A percentile compares a stretch with the other conserved stretches of the same genome.
phyloP scores from a whole-genome alignment of 768 basidiomycete genomes.

The Tricholoma flavovirens region DNA sequence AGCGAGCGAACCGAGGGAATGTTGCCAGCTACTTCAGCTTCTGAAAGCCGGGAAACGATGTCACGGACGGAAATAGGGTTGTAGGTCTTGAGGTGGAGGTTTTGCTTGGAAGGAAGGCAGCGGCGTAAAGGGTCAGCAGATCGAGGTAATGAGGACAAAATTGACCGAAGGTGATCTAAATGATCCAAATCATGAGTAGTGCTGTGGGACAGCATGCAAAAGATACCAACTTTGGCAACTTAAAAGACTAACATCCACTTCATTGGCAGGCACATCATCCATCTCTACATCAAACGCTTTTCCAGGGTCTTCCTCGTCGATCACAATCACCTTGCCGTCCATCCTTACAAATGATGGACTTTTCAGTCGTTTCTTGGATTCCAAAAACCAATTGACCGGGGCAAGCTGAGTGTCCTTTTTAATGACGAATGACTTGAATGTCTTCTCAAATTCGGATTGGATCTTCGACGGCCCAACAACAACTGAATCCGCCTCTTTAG shows the following conservation, averaged over 20 bases:
- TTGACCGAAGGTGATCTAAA: constrained; percentile 34
- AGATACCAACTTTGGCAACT: constrained; percentile 34
- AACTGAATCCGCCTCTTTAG: constrained; percentile 20
- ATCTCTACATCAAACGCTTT: constrained; percentile 18
- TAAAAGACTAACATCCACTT: constrained; percentile 26
- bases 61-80: constrained; percentile 35
- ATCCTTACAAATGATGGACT: constrained; percentile 12
- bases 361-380: constrained; percentile 22
- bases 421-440: constrained; percentile 74
- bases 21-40: constrained; percentile 75
- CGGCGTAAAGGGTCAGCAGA: constrained; percentile 17
- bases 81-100: constrained; percentile 30
- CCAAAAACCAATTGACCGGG: constrained; percentile 64
- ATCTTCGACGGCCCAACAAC: constrained; percentile 32
- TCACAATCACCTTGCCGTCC: constrained; percentile 48
- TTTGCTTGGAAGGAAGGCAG: constrained; percentile 12
- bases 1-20: constrained; percentile 61
- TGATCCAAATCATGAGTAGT: constrained; percentile 3
- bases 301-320: constrained; percentile 34
- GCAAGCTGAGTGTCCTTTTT: constrained; percentile 74
- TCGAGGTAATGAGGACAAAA: constrained; percentile 30
- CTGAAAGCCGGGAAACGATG: constrained; percentile 58
- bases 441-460: constrained; percentile 62
- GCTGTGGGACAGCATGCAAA: not conserved
- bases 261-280: constrained; percentile 15